Percentiles rank a stretch among this genome's conserved stretches.
phyloP scores from a whole-genome alignment of 2,329 filamentous ascomycete species.

The Fonsecaea monophora region DNA sequence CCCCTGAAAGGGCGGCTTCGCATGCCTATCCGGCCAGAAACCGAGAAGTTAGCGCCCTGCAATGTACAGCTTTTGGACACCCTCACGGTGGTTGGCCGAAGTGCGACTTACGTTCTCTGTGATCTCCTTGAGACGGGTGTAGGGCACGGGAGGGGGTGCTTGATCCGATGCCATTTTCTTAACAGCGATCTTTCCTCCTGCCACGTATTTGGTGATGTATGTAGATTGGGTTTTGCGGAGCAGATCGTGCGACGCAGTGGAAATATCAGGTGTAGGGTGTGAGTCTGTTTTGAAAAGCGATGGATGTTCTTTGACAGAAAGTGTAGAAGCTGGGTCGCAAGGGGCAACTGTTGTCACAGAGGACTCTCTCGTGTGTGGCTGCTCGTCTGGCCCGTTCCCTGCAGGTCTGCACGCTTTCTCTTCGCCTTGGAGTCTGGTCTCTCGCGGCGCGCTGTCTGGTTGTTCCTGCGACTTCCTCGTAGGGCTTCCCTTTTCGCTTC shows the following conservation, averaged over 20 bases:
- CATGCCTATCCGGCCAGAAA: slow-evolving; percentile 69
- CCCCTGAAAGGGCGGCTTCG: slow-evolving; percentile 74
- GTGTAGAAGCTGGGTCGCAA: slow-evolving; percentile 2
- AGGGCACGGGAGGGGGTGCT: slow-evolving; percentile 70
- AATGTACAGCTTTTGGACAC: slow-evolving; percentile 1
- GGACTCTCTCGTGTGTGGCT: slow-evolving; percentile 12
- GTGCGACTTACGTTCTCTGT: slow-evolving; percentile 72
- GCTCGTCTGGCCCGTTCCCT: background rate
- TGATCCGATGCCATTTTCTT: slow-evolving; percentile 38
- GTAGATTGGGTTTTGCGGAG: slow-evolving; percentile 24
- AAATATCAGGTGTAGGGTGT: background rate
- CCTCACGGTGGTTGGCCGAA: background rate
- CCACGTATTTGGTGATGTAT: slow-evolving; percentile 19
- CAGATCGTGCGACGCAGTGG: slow-evolving; percentile 6
- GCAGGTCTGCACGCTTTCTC: slow-evolving; percentile 5
- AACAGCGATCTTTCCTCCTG: slow-evolving; percentile 24
- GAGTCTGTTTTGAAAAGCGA: background rate
- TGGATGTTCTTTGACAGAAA: slow-evolving; percentile 5
- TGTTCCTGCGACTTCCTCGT: background rate
- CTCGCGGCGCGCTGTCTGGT: background rate
- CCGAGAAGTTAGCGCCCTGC: background rate
- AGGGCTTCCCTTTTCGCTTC: background rate
- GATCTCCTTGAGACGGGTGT: slow-evolving; percentile 82
- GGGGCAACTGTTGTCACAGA: slow-evolving; percentile 9
- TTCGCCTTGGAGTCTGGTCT: background rate